A percentile compares a stretch with the other conserved stretches of the same genome.
Evolutionary conservation across 2,329 filamentous ascomycete genomes (phyloP).

Genomic region (Fusarium torreyae): DNA sequence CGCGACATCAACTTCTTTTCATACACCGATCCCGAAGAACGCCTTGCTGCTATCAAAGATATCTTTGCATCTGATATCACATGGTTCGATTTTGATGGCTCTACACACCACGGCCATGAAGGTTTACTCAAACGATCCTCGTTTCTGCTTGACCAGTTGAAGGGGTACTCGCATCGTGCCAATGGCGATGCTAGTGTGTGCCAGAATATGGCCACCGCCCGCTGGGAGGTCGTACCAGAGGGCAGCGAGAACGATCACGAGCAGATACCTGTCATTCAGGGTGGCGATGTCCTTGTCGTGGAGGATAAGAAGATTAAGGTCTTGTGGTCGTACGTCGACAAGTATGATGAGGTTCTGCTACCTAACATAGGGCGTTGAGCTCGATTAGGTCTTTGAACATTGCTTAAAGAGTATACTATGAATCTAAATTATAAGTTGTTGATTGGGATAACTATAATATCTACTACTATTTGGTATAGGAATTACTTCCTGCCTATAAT

Average conservation of each 20-base stretch:
- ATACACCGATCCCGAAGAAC: neutral
- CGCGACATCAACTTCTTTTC: conserved; percentile 13
- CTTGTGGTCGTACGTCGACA: conserved; percentile 7
- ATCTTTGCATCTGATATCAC: neutral
- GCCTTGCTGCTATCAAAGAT: neutral
- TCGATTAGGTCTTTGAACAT: too few relatives aligned
- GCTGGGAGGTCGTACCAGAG: neutral
- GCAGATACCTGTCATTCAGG: conserved; percentile 3
- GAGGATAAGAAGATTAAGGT: conserved; percentile 3
- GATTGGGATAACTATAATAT: too few relatives aligned
- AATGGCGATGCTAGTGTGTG: neutral
- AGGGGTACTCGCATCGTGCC: neutral
- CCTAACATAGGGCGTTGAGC: neutral
- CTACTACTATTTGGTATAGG: too few relatives aligned
- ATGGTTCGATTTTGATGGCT: neutral
- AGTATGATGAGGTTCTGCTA: neutral
- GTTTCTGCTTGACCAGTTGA: neutral
- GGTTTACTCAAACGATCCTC: neutral
- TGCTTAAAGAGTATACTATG: too few relatives aligned
- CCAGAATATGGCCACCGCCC: neutral
- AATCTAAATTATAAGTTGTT: too few relatives aligned
- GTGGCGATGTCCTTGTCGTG: neutral
- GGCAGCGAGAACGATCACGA: neutral
- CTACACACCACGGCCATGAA: neutral
- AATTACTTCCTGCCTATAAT: too few relatives aligned